Evolutionary conservation across 2,329 filamentous ascomycete species (phyloP).

Genomic region (Exophiala aquamarina): DNA sequence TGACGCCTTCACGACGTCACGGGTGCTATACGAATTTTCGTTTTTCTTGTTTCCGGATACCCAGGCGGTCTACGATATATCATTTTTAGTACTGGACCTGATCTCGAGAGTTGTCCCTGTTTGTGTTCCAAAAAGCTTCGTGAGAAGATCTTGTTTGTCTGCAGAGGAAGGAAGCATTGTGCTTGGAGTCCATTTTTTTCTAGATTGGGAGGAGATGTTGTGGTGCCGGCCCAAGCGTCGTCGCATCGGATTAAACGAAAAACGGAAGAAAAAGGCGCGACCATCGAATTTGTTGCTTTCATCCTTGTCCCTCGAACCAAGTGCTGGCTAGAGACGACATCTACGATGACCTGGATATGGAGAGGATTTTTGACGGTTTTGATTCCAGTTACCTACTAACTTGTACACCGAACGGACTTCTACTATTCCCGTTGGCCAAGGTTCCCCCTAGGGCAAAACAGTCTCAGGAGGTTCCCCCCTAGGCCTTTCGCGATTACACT

Average conservation of each 20-base stretch:
- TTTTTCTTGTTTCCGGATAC: conserved; percentile 13
- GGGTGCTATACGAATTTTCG: conserved; percentile 12
- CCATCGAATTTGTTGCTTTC: not conserved
- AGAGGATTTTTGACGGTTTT: conserved; percentile 13
- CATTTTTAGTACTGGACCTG: too few relatives aligned
- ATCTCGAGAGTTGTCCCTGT: too few relatives aligned
- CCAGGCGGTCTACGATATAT: conserved; percentile 14
- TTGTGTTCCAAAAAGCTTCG: too few relatives aligned
- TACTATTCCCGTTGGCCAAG: too few relatives aligned
- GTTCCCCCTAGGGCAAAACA: too few relatives aligned
- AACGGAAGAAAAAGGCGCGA: conserved; percentile 9
- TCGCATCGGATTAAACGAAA: conserved; percentile 5
- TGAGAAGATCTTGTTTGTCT: too few relatives aligned
- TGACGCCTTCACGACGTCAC: conserved; percentile 22
- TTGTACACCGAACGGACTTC: not conserved
- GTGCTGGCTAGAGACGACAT: conserved; percentile 23
- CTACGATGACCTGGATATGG: conserved; percentile 6
- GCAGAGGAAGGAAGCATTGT: too few relatives aligned
- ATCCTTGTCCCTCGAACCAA: conserved; percentile 21
- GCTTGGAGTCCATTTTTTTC: too few relatives aligned
- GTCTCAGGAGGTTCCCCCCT: too few relatives aligned
- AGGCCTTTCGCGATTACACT: too few relatives aligned
- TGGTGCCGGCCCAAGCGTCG: too few relatives aligned
- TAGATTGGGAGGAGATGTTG: too few relatives aligned
- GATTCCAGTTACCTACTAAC: not conserved